Evolutionary conservation across 805 yeast species (phyloP).

Genomic region (Saccharomycodes ludwigii): DNA sequence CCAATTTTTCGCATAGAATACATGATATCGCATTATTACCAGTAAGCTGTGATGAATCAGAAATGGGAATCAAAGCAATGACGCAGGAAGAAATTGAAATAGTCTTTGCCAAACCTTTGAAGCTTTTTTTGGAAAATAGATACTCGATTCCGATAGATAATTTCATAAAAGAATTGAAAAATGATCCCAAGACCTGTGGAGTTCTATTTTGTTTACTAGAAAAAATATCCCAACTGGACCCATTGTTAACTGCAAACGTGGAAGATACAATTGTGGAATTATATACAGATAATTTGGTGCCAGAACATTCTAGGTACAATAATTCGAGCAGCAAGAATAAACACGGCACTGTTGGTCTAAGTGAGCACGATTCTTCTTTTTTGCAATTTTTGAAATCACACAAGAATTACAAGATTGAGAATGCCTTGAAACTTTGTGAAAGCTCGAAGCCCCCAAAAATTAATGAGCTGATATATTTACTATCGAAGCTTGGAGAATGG

Average conservation of each 20-base stretch:
- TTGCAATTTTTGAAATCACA: constrained; percentile 49
- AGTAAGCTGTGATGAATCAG: constrained; percentile 22
- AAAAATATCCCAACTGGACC: constrained; percentile 42
- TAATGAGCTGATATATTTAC: constrained; percentile 68
- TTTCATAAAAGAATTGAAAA: constrained; percentile 36
- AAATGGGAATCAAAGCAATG: constrained; percentile 21
- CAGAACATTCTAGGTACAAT: no score
- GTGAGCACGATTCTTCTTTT: constrained; percentile 24
- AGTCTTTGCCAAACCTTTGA: constrained; percentile 32
- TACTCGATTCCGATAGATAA: constrained; percentile 49
- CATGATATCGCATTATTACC: constrained; percentile 39
- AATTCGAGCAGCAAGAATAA: no score
- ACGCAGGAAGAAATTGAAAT: constrained; percentile 30
- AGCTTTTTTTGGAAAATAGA: constrained; percentile 46
- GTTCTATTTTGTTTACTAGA: constrained; percentile 58
- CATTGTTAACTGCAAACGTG: constrained; percentile 37
- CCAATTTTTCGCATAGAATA: constrained; percentile 33
- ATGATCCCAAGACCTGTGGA: constrained; percentile 28
- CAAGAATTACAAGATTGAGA: constrained; percentile 52
- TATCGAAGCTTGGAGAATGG: constrained; percentile 75
- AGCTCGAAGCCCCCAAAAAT: constrained; percentile 28
- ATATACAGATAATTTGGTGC: constrained; percentile 36
- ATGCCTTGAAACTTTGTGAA: constrained; percentile 59
- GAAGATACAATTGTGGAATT: constrained; percentile 59
- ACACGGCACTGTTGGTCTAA: no score